These are phyloP conservation scores for Ensete glaucum DNA, from an alignment of 176 grass and related monocot genomes.

Conservation along the genomic window DNA sequence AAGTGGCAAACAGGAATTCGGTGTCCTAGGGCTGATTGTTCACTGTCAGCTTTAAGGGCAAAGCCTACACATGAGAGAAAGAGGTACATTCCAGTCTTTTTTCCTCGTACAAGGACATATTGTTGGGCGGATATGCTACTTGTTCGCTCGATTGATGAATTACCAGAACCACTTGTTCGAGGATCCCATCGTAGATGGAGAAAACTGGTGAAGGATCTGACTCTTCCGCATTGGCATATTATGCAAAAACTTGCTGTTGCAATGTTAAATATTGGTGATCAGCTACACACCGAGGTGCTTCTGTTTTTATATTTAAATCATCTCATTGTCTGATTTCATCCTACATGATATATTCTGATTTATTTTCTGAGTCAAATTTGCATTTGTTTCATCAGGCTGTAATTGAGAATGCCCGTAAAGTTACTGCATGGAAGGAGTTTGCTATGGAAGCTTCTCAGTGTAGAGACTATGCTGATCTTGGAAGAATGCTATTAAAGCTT, in stretches of 20 bases:
- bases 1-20: slow-evolving; percentile 97
- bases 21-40: slow-evolving; percentile 72
- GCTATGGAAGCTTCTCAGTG: slow-evolving; percentile 65
- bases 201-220: slow-evolving; percentile 75
- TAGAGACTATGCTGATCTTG: slow-evolving; percentile 75
- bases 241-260: slow-evolving; percentile 83
- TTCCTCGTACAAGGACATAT: slow-evolving; percentile 79
- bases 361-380: slow-evolving; percentile 19
- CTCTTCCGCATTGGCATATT: slow-evolving; percentile 45
- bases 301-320: slow-evolving; percentile 3
- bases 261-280: slow-evolving; percentile 74
- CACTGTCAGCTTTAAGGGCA: slow-evolving; percentile 63
- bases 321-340: background rate
- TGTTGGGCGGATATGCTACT: slow-evolving; percentile 88
- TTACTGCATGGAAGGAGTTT: slow-evolving; percentile 69
- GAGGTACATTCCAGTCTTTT: slow-evolving; percentile 82
- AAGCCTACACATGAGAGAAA: slow-evolving; percentile 91
- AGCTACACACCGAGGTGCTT: slow-evolving; percentile 68
- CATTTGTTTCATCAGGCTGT: slow-evolving; percentile 48
- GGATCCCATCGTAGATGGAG: slow-evolving; percentile 91
- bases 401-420: slow-evolving; percentile 68
- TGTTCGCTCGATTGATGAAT: slow-evolving; percentile 59
- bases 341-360: background rate
- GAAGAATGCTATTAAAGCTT: slow-evolving; percentile 89
- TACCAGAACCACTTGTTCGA: slow-evolving; percentile 59